Conservation (phyloP, 2,329 filamentous ascomycete species). For the Emmonsiellopsis sp. region DNA sequence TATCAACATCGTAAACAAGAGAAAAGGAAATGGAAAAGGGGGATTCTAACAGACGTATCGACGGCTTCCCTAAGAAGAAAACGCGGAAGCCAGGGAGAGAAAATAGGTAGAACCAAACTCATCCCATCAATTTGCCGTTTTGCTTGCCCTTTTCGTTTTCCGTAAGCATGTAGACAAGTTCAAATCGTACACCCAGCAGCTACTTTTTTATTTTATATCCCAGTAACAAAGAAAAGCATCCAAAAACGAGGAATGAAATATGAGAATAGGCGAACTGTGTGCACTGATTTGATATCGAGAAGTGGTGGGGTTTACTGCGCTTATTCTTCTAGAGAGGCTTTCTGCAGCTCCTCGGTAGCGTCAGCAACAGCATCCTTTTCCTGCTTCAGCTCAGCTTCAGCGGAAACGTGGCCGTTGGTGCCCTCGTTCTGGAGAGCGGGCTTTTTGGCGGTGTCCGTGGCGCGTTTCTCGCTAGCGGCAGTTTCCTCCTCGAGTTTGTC, state of each 20-base stretch:
- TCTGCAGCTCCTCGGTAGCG: conserved; percentile 51
- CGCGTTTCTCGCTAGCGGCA: conserved; percentile 36
- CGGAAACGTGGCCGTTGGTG: conserved; percentile 44
- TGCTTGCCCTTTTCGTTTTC: background rate
- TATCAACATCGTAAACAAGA: too few relatives aligned
- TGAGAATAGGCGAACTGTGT: background rate
- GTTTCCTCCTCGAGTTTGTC: conserved; percentile 71
- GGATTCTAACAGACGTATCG: too few relatives aligned
- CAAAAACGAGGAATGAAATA: conserved; percentile 1
- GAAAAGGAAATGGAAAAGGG: too few relatives aligned
- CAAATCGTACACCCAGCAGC: too few relatives aligned
- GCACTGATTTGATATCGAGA: background rate
- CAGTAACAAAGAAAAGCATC: background rate
- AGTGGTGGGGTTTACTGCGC: conserved; percentile 5
- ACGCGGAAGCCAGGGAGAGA: too few relatives aligned
- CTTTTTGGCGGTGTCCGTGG: conserved; percentile 47
- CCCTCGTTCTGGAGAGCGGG: conserved; percentile 42
- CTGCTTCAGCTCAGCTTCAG: conserved; percentile 46
- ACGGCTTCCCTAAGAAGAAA: too few relatives aligned
- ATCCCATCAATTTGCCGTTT: too few relatives aligned
- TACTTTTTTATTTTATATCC: too few relatives aligned
- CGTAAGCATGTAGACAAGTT: too few relatives aligned
- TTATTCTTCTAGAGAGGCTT: conserved; percentile 51
- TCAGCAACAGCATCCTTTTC: conserved; percentile 53
- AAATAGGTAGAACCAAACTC: too few relatives aligned